Percentiles rank a stretch among this genome's conserved stretches.
Conservation (phyloP, 129 eudicot species). For the Cynara cardunculus region DNA sequence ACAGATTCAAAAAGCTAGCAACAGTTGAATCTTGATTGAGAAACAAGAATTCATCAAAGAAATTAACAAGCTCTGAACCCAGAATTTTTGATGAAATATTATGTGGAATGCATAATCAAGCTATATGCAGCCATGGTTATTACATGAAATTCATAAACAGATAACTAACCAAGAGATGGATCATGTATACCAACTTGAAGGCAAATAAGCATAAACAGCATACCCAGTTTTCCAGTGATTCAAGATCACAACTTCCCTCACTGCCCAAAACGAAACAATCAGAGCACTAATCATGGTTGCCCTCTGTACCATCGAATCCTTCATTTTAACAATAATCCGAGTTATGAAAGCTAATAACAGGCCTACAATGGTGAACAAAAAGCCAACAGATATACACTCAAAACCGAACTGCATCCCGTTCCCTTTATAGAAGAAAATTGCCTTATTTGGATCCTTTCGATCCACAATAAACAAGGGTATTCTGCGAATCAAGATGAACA, state of each 20-base stretch:
- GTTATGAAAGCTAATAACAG: constrained; percentile 50
- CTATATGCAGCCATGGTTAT: background rate
- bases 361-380: constrained; percentile 68
- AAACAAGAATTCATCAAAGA: background rate
- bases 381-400: constrained; percentile 72
- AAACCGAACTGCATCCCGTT: constrained; percentile 87
- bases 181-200: constrained; percentile 57
- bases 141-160: background rate
- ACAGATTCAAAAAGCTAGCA: background rate
- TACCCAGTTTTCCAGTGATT: constrained; percentile 90
- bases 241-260: constrained; percentile 54
- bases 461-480: constrained; percentile 62
- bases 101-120: background rate
- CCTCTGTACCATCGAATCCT: constrained; percentile 51
- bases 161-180: background rate
- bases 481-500: constrained; percentile 65
- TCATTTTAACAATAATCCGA: constrained; percentile 43
- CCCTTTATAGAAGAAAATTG: constrained; percentile 74
- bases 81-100: background rate
- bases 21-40: background rate
- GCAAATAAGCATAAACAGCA: constrained; percentile 64
- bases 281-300: constrained; percentile 44
- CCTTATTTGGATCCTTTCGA: constrained; percentile 53
- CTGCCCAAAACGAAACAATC: constrained; percentile 80
- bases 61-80: background rate